Percentiles rank a stretch among this genome's conserved stretches.
Evolutionary conservation across 2,329 filamentous ascomycete genomes (phyloP).

Genomic region (Stemphylium lycopersici): DNA sequence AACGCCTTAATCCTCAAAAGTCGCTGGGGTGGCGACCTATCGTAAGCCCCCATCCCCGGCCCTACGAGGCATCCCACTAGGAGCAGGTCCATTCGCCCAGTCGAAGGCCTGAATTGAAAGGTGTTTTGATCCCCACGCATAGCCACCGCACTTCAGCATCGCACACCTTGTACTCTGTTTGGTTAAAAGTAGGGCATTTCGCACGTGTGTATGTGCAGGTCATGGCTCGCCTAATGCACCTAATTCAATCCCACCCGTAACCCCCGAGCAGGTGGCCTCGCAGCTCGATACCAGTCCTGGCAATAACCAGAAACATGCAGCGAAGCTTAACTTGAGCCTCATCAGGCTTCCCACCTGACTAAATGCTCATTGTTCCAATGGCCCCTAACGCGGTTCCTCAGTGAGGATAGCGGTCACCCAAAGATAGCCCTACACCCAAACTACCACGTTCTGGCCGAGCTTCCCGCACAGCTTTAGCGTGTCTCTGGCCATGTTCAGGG

Average conservation of each 20-base stretch:
- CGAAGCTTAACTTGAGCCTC: constrained; percentile 25
- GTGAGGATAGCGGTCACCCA: constrained; percentile 10
- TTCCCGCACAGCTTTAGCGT: constrained; percentile 12
- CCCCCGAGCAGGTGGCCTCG: constrained; percentile 13
- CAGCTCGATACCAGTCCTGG: constrained; percentile 16
- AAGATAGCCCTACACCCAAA: constrained; percentile 17
- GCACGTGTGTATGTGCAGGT: neutral
- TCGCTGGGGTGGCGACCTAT: constrained; percentile 14
- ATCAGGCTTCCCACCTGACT: constrained; percentile 16
- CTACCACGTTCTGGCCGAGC: constrained; percentile 17
- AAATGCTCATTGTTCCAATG: constrained; percentile 15
- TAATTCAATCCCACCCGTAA: neutral
- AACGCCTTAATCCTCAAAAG: constrained; percentile 4
- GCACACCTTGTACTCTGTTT: constrained; percentile 5
- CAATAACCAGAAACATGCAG: constrained; percentile 11
- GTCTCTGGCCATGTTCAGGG: constrained; percentile 8
- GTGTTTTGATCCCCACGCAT: constrained; percentile 4
- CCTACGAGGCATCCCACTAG: constrained; percentile 14
- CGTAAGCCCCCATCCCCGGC: constrained; percentile 11
- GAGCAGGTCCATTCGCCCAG: neutral
- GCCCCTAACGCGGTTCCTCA: neutral
- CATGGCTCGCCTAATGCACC: constrained; percentile 18
- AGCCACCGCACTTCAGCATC: constrained; percentile 12
- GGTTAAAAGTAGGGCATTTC: neutral
- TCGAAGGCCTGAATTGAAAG: neutral